Evolutionary conservation across 1,284 basidiomycete genomes (phyloP).

Genomic region (Schizophyllum amplum): DNA sequence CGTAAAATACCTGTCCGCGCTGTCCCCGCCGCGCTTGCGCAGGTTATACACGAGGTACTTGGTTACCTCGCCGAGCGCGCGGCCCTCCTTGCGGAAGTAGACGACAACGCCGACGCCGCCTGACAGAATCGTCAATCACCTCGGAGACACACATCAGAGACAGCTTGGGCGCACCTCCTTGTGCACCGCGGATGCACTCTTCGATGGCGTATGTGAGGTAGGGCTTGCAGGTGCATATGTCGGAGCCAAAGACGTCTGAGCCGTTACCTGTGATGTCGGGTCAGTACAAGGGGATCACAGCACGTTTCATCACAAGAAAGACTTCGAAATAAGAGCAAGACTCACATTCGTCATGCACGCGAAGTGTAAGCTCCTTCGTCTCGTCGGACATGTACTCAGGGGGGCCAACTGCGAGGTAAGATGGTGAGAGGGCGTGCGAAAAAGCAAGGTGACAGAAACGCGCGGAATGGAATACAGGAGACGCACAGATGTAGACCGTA

Average conservation of each 20-base stretch:
- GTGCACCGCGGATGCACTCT: constrained; percentile 76
- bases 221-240: constrained; percentile 93
- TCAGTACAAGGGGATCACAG: no score
- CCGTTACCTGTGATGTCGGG: no score
- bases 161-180: no score
- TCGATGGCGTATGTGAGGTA: constrained; percentile 92
- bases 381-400: constrained; percentile 74
- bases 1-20: constrained; percentile 90
- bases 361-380: constrained; percentile 81
- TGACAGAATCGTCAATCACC: no score
- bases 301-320: no score
- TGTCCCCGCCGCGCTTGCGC: constrained; percentile 90
- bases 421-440: background rate
- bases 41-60: constrained; percentile 95
- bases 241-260: constrained; percentile 84
- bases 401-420: constrained; percentile 57
- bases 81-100: constrained; percentile 93
- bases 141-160: no score
- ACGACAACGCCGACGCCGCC: constrained; percentile 91
- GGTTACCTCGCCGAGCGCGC: constrained; percentile 88
- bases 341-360: constrained; percentile 94
- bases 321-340: no score
- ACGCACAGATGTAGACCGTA: constrained; percentile 88
- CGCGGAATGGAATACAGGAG: no score
- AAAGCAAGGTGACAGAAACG: no score